Conservation (phyloP, 371 early-diverging fungal species). For the Mucor piriformis region DNA sequence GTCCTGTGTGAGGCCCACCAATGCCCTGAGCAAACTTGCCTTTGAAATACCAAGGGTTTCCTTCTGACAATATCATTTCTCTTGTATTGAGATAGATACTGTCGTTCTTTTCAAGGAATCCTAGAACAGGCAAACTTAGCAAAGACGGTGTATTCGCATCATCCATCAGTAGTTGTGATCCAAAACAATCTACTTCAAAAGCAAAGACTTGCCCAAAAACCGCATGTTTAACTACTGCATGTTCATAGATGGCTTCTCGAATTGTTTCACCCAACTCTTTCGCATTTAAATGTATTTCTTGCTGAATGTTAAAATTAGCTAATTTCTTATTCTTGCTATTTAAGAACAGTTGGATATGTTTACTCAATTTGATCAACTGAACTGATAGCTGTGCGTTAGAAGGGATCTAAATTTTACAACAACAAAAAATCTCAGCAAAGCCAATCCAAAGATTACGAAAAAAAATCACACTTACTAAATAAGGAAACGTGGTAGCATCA, state of each 20-base stretch:
- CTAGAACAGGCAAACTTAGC: conserved; percentile 59
- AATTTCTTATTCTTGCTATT: background rate
- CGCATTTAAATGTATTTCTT: conserved; percentile 26
- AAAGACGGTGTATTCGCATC: conserved; percentile 69
- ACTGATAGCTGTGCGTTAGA: conserved; percentile 63
- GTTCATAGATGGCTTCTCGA: conserved; percentile 47
- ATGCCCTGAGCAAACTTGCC: conserved; percentile 50
- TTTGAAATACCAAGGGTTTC: conserved; percentile 64
- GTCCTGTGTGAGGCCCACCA: conserved; percentile 62
- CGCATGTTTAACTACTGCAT: conserved; percentile 55
- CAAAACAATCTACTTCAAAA: conserved; percentile 69
- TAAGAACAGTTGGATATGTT: conserved; percentile 10
- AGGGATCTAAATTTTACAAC: conserved; percentile 52
- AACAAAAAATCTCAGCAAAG: background rate
- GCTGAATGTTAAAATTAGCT: background rate
- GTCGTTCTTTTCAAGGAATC: conserved; percentile 51
- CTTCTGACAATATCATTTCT: conserved; percentile 47
- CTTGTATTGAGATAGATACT: conserved; percentile 58
- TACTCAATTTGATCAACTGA: conserved; percentile 24
- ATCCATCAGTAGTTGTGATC: conserved; percentile 63
- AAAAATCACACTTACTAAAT: conserved; percentile 33
- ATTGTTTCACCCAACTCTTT: conserved; percentile 40
- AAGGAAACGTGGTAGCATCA: conserved; percentile 63
- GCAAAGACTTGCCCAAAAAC: conserved; percentile 58
- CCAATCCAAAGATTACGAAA: background rate